A percentile compares a stretch with the other conserved stretches of the same genome.
These are phyloP conservation scores for Mortierella sp. DNA, from an alignment of 371 early-diverging fungal species.

Conservation along the genomic window DNA sequence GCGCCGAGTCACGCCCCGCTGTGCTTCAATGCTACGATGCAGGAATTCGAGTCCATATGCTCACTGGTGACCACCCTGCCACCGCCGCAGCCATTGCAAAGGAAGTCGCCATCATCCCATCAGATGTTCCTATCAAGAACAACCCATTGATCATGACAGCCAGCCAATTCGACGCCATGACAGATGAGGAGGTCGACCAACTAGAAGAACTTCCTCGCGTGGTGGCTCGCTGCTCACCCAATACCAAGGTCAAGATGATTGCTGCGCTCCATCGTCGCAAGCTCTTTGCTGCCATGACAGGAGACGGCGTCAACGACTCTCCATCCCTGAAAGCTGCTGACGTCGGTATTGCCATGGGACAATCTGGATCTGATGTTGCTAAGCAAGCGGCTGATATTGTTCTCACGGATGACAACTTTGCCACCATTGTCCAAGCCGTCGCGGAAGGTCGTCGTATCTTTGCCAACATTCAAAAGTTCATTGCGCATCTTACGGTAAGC, in stretches of 20 bases:
- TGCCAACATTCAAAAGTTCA: conserved; percentile 93
- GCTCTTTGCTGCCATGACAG: conserved; percentile 80
- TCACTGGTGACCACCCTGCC: conserved; percentile 94
- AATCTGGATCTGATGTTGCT: conserved; percentile 89
- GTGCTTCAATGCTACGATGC: conserved; percentile 89
- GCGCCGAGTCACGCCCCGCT: conserved; percentile 77
- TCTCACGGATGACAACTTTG: conserved; percentile 88
- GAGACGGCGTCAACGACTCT: conserved; percentile 94
- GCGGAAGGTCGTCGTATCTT: conserved; percentile 88
- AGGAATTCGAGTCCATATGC: conserved; percentile 95
- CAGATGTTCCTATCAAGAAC: conserved; percentile 45
- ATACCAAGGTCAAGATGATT: conserved; percentile 97
- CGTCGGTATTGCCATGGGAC: conserved; percentile 95
- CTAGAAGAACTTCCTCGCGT: conserved; percentile 87
- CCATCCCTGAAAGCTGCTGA: conserved; percentile 90
- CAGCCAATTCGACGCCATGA: conserved; percentile 82
- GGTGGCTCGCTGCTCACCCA: conserved; percentile 93
- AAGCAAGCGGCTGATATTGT: conserved; percentile 94
- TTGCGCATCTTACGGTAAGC: conserved; percentile 67
- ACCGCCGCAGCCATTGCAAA: conserved; percentile 95
- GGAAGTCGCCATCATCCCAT: conserved; percentile 87
- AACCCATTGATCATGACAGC: conserved; percentile 81
- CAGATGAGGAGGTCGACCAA: conserved; percentile 82
- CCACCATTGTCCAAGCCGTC: conserved; percentile 86
- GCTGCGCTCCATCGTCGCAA: conserved; percentile 87